These are phyloP conservation scores for Penicillium angulare DNA, from an alignment of 495 filamentous ascomycete genomes.

Conservation along the genomic window DNA sequence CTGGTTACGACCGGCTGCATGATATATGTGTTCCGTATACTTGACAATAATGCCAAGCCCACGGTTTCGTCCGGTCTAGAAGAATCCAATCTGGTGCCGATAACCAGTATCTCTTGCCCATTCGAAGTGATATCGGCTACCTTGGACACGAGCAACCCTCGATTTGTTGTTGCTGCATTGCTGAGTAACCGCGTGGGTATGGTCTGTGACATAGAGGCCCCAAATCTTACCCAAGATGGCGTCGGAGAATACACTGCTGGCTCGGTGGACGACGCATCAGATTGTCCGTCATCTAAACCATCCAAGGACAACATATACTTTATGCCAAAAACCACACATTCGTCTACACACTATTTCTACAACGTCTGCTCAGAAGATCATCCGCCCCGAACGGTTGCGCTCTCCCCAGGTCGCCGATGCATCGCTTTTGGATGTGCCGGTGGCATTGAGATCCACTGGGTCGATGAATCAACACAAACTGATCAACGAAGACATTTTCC, in stretches of 20 bases:
- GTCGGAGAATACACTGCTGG: background rate
- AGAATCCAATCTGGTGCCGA: constrained; percentile 34
- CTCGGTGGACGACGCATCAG: background rate
- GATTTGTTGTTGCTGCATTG: constrained; percentile 60
- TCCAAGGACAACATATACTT: background rate
- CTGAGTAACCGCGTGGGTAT: constrained; percentile 62
- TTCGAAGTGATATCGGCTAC: constrained; percentile 57
- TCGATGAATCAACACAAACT: constrained; percentile 59
- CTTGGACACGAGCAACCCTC: constrained; percentile 60
- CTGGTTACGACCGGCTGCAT: constrained; percentile 56
- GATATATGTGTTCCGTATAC: constrained; percentile 61
- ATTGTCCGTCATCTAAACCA: constrained; percentile 1
- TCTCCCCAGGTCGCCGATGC: constrained; percentile 66
- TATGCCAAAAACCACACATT: constrained; percentile 25
- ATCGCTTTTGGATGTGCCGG: constrained; percentile 68
- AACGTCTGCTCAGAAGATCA: constrained; percentile 65
- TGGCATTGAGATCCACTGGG: constrained; percentile 72
- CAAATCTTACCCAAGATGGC: background rate
- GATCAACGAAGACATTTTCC: constrained; percentile 63
- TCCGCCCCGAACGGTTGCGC: constrained; percentile 63
- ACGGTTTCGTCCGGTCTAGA: constrained; percentile 9
- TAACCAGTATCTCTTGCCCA: constrained; percentile 60
- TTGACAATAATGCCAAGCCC: constrained; percentile 20
- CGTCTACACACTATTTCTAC: constrained; percentile 42
- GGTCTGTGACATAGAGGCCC: constrained; percentile 53